Percentiles rank a stretch among this genome's conserved stretches.
Evolutionary conservation across 148 eudicot genomes (phyloP).

Genomic region (Rhododendron ovatum): DNA sequence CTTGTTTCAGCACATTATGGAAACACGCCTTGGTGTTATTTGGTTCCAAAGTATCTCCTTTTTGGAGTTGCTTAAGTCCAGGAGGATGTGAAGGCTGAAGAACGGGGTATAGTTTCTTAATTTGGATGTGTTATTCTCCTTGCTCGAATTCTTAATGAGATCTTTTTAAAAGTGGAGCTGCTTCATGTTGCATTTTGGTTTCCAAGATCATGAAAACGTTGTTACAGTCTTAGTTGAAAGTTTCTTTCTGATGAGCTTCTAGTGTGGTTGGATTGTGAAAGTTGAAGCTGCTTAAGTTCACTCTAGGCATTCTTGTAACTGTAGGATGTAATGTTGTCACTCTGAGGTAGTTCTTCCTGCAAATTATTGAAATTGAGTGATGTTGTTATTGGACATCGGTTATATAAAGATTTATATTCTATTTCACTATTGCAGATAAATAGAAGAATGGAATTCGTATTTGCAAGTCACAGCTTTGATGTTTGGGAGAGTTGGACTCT

Average conservation of each 20-base stretch:
- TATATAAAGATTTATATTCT: neutral
- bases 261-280: neutral
- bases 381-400: neutral
- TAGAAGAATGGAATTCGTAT: constrained; percentile 93
- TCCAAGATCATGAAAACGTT: neutral
- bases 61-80: neutral
- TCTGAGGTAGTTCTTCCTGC: neutral
- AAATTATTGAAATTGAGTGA: neutral
- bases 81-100: neutral
- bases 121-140: neutral
- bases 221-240: neutral
- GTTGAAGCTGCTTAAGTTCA: neutral
- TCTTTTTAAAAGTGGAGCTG: neutral
- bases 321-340: neutral
- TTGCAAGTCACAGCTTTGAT: constrained; percentile 98
- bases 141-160: neutral
- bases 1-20: neutral
- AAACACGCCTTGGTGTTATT: neutral
- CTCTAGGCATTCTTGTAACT: neutral
- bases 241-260: neutral
- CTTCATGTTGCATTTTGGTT: neutral
- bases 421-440: constrained; percentile 64
- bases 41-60: neutral
- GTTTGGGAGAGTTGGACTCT: constrained; percentile 97
- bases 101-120: neutral